These are phyloP conservation scores for Cyberlindnera subsufficiens DNA, from an alignment of 805 yeast species.

Conservation along the genomic window DNA sequence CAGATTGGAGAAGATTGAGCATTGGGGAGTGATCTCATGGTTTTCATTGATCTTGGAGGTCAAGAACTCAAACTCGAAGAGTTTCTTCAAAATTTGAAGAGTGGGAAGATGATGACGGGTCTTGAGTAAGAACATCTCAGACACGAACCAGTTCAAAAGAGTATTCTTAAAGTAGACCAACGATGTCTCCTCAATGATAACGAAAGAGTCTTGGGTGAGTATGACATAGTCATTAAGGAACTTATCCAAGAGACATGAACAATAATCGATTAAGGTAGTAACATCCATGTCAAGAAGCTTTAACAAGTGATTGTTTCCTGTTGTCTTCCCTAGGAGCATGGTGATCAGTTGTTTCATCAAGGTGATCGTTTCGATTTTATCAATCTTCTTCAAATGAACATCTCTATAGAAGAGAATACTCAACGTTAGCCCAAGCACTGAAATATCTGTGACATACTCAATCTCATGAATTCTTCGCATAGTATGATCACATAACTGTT, in stretches of 20 bases:
- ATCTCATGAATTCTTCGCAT: slow-evolving; percentile 13
- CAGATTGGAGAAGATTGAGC: slow-evolving; percentile 9
- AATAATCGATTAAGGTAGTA: not conserved
- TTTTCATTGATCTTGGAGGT: slow-evolving; percentile 10
- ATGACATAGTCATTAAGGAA: slow-evolving; percentile 10
- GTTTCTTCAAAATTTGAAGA: slow-evolving; percentile 6
- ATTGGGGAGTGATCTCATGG: not conserved
- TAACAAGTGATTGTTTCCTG: slow-evolving; percentile 9
- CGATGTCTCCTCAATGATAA: slow-evolving; percentile 14
- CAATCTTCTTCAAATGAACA: slow-evolving; percentile 8
- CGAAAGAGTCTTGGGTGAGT: slow-evolving; percentile 1
- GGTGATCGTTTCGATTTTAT: slow-evolving; percentile 1
- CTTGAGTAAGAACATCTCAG: slow-evolving; percentile 14
- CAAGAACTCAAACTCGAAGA: slow-evolving; percentile 18
- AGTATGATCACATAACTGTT: slow-evolving; percentile 6
- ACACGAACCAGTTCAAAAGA: slow-evolving; percentile 15
- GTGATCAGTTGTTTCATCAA: slow-evolving; percentile 7
- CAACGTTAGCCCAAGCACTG: slow-evolving; percentile 13
- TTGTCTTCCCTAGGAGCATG: slow-evolving; percentile 1
- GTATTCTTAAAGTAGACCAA: slow-evolving; percentile 20
- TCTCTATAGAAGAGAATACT: slow-evolving; percentile 11
- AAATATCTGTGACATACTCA: slow-evolving; percentile 15
- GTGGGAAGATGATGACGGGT: slow-evolving; percentile 2
- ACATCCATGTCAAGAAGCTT: slow-evolving; percentile 1
- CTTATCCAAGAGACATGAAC: slow-evolving; percentile 5